Conservation (phyloP, 2,329 filamentous ascomycete species). For the Colletotrichum ledebouriae region DNA sequence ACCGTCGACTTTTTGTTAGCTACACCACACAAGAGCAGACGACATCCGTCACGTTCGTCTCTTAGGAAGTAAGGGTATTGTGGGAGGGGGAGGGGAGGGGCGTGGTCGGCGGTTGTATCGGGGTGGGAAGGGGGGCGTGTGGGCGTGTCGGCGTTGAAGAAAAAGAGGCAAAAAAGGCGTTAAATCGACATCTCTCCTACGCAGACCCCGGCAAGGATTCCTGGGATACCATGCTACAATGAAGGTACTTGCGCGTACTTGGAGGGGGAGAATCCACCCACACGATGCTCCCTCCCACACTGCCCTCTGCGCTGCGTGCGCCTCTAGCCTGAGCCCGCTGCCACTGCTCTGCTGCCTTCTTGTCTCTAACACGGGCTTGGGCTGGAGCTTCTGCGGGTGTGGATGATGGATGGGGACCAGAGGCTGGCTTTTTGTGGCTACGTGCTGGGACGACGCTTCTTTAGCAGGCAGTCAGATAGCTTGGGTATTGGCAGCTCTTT, state of each 20-base stretch:
- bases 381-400: slow-evolving; percentile 27
- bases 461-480: slow-evolving; percentile 33
- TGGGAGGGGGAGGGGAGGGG: slow-evolving; percentile 27
- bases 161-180: slow-evolving; percentile 37
- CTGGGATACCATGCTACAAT: slow-evolving; percentile 31
- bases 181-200: slow-evolving; percentile 25
- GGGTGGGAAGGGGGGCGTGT: slow-evolving; percentile 33
- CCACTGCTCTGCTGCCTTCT: slow-evolving; percentile 34
- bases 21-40: slow-evolving; percentile 31
- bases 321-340: slow-evolving; percentile 33
- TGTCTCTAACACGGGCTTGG: slow-evolving; percentile 34
- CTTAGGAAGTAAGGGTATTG: slow-evolving; percentile 29
- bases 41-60: slow-evolving; percentile 39
- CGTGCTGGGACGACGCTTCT: slow-evolving; percentile 42
- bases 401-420: slow-evolving; percentile 32
- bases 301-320: slow-evolving; percentile 12
- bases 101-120: slow-evolving; percentile 42
- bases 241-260: slow-evolving; percentile 40
- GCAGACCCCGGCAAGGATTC: slow-evolving; percentile 28
- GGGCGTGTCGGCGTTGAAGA: slow-evolving; percentile 33
- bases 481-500: slow-evolving; percentile 26
- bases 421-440: slow-evolving; percentile 39
- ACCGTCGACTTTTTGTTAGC: slow-evolving; percentile 24
- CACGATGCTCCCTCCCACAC: slow-evolving; percentile 19
- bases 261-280: slow-evolving; percentile 32